phyloP scores from a whole-genome alignment of 2,329 filamentous ascomycete species.

The Colletotrichum neosansevieriae region DNA sequence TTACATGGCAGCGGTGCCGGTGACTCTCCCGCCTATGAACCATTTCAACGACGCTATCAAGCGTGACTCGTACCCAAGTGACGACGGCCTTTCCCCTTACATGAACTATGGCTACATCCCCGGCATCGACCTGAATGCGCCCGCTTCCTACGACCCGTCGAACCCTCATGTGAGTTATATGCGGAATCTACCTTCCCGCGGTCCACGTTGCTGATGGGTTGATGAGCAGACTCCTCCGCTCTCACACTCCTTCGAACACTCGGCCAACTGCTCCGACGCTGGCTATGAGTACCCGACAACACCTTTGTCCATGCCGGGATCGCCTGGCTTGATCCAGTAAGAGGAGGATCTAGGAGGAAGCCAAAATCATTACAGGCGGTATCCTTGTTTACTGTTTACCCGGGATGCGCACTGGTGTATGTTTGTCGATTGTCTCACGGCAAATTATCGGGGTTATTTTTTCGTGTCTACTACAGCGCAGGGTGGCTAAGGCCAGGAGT shows the following conservation, averaged over 20 bases:
- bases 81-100: conserved; percentile 73
- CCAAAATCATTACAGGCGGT: neutral
- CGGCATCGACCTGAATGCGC: conserved; percentile 71
- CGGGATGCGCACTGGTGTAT: too few species aligned
- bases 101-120: conserved; percentile 76
- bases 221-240: conserved; percentile 78
- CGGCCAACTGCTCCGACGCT: conserved; percentile 70
- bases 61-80: conserved; percentile 70
- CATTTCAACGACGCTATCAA: conserved; percentile 75
- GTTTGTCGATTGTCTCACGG: too few species aligned
- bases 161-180: conserved; percentile 79
- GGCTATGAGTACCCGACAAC: conserved; percentile 76
- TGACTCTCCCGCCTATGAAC: conserved; percentile 74
- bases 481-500: conserved; percentile 31
- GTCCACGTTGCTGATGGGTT: conserved; percentile 63
- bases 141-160: conserved; percentile 74
- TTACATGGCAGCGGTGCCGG: conserved; percentile 68
- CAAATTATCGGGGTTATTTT: neutral
- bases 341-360: neutral
- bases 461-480: neutral
- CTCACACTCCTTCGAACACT: conserved; percentile 79
- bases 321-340: conserved; percentile 65
- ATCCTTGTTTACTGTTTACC: neutral
- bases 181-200: conserved; percentile 57
- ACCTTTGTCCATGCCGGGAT: conserved; percentile 79